These are phyloP conservation scores for Symmetrospora coprosmae DNA, from an alignment of 768 basidiomycete genomes.

Conservation along the genomic window DNA sequence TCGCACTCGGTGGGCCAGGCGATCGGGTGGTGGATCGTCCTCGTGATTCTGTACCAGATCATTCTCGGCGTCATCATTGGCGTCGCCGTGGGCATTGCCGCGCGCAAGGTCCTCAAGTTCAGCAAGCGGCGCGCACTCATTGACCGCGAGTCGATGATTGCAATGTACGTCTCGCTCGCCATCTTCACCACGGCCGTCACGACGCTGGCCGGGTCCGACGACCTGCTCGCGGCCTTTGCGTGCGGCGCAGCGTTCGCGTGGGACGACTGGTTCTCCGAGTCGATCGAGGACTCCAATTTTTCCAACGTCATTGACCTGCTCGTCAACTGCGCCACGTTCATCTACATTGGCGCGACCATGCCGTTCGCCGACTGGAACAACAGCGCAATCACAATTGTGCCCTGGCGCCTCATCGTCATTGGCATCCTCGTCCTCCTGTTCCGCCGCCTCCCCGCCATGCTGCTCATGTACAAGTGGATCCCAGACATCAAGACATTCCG, in stretches of 20 bases:
- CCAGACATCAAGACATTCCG: conserved; percentile 89
- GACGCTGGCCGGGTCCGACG: conserved; percentile 32
- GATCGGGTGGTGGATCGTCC: conserved; percentile 64
- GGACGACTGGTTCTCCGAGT: conserved; percentile 34
- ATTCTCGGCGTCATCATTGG: conserved; percentile 38
- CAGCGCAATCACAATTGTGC: conserved; percentile 51
- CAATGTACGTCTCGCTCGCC: conserved; percentile 45
- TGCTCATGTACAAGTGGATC: conserved; percentile 76
- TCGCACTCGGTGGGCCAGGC: conserved; percentile 46
- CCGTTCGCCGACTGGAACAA: conserved; percentile 71
- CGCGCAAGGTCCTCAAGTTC: conserved; percentile 37
- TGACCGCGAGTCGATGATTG: conserved; percentile 41
- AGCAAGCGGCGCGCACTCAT: conserved; percentile 35
- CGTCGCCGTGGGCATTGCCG: conserved; percentile 37
- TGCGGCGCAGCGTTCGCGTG: conserved; percentile 59
- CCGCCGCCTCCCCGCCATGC: conserved; percentile 67
- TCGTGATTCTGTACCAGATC: conserved; percentile 37
- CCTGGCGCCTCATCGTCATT: conserved; percentile 72
- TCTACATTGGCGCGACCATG: conserved; percentile 95
- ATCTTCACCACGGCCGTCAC: conserved; percentile 68
- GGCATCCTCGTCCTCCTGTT: conserved; percentile 68
- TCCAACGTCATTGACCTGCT: conserved; percentile 88
- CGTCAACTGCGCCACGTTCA: conserved; percentile 89
- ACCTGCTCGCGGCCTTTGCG: conserved; percentile 75
- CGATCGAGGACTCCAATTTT: conserved; percentile 72